A percentile compares a stretch with the other conserved stretches of the same genome.
Evolutionary conservation across 768 basidiomycete genomes (phyloP).

Genomic region (Neoboletus subvelutipes): DNA sequence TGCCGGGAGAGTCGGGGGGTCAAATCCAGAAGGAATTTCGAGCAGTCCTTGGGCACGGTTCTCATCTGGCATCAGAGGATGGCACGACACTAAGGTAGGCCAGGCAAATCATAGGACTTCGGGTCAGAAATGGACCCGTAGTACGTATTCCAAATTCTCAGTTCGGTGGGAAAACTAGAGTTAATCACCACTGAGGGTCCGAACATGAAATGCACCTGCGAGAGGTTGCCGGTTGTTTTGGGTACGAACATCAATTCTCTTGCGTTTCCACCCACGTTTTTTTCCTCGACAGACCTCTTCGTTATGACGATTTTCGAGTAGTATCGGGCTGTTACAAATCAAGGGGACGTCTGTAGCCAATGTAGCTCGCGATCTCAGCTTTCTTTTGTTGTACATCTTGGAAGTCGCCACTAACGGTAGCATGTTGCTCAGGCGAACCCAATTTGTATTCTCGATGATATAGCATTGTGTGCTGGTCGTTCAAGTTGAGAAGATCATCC

Average conservation of each 20-base stretch:
- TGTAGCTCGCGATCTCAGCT: neutral
- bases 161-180: neutral
- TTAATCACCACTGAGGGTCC: neutral
- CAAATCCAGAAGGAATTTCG: neutral
- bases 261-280: neutral
- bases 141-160: too few species aligned
- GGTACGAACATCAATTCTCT: too few species aligned
- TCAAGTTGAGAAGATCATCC: neutral
- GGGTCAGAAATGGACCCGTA: neutral
- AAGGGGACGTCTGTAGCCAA: too few species aligned
- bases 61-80: neutral
- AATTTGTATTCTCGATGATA: neutral
- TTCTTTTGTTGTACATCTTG: neutral
- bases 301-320: too few species aligned
- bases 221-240: neutral
- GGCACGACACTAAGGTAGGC: neutral
- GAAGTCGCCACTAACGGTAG: too few species aligned
- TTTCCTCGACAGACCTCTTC: neutral
- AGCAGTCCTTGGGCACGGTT: neutral
- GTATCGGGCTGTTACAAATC: too few species aligned
- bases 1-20: neutral
- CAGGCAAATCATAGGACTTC: neutral
- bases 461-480: neutral
- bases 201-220: neutral
- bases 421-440: neutral